These are phyloP conservation scores for Claviceps maximensis DNA, from an alignment of 2,329 filamentous ascomycete species.

Conservation along the genomic window DNA sequence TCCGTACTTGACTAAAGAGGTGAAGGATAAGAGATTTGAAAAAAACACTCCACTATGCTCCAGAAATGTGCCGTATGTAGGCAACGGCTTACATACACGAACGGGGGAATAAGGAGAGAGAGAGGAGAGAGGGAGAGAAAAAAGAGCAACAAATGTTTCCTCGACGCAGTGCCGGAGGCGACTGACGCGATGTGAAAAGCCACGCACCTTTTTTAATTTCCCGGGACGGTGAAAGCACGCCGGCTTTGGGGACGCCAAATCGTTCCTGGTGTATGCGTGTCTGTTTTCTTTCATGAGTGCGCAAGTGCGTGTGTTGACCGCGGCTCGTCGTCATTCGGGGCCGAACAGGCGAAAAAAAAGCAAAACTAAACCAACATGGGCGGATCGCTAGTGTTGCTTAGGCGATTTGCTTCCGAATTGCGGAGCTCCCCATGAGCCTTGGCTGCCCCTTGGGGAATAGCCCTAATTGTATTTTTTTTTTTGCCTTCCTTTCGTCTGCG, in stretches of 20 bases:
- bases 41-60: not conserved
- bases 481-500: not conserved
- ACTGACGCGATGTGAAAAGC: not conserved
- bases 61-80: not conserved
- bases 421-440: constrained; percentile 6
- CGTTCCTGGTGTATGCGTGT: not conserved
- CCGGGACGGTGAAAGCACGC: not conserved
- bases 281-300: too few relatives aligned
- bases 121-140: too few relatives aligned
- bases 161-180: not conserved
- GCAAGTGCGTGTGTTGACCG: not conserved
- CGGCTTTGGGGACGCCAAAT: not conserved
- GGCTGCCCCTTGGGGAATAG: constrained; percentile 10
- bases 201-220: not conserved
- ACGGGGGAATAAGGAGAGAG: too few relatives aligned
- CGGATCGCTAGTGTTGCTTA: not conserved
- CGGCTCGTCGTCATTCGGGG: not conserved
- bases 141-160: not conserved
- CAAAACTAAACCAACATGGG: not conserved
- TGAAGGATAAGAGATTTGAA: not conserved
- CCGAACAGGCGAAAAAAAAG: not conserved
- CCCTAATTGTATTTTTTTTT: not conserved
- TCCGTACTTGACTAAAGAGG: not conserved
- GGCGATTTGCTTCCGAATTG: not conserved
- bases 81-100: not conserved